phyloP scores from a whole-genome alignment of 2,329 filamentous ascomycete species.

The Rutstroemia sydowiana region DNA sequence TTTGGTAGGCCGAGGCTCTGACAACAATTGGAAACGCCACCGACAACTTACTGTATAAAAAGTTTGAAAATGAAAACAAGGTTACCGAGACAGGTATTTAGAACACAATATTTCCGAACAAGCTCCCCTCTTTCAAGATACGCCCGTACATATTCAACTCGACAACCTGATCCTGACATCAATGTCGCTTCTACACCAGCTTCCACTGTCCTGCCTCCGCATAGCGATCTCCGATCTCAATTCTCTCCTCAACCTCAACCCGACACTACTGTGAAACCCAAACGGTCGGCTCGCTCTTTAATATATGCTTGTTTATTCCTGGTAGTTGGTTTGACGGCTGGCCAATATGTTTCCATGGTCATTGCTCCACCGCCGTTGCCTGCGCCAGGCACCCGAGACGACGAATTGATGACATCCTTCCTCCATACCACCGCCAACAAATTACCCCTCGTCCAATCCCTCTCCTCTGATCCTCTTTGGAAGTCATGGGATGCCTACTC shows the following conservation, averaged over 20 bases:
- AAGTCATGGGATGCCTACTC: constrained; percentile 37
- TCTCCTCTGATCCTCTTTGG: constrained; percentile 38
- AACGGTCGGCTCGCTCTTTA: constrained; percentile 24
- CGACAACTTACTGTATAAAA: too few relatives aligned
- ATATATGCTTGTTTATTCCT: constrained; percentile 34
- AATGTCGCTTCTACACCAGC: background rate
- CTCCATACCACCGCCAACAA: constrained; percentile 37
- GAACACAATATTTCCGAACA: background rate
- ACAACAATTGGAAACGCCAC: too few relatives aligned
- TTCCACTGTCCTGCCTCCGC: background rate
- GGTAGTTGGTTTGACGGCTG: constrained; percentile 34
- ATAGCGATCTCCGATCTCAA: constrained; percentile 24
- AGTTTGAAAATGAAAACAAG: too few relatives aligned
- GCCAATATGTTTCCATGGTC: constrained; percentile 34
- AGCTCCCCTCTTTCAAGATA: background rate
- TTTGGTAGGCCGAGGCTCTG: too few relatives aligned
- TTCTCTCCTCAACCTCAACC: constrained; percentile 13
- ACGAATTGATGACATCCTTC: constrained; percentile 34
- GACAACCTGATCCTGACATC: background rate
- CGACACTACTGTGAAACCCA: constrained; percentile 12
- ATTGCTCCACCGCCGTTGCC: constrained; percentile 39
- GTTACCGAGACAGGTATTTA: too few relatives aligned
- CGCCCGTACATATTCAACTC: constrained; percentile 2
- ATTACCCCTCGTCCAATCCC: constrained; percentile 41
- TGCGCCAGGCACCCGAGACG: constrained; percentile 34